phyloP scores from a whole-genome alignment of 257 asterid species.

The Fraxinus americana region DNA sequence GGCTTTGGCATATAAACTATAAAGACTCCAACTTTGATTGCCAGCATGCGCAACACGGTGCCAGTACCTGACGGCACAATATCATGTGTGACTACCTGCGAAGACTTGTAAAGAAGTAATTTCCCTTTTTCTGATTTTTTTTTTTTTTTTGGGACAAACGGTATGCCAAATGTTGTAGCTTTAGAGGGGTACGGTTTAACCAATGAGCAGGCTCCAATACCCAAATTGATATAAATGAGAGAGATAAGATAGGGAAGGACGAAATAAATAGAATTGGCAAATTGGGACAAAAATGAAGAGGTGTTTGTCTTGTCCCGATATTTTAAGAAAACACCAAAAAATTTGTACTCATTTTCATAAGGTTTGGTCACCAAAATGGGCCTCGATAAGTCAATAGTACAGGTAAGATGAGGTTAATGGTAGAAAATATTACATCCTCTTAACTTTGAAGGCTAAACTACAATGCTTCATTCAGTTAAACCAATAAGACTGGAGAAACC shows the following conservation, averaged over 20 bases:
- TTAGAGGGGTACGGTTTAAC: not conserved
- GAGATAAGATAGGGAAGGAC: not conserved
- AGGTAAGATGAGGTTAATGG: not conserved
- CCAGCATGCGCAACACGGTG: not conserved
- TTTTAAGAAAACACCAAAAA: not conserved
- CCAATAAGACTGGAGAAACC: slow-evolving; percentile 2
- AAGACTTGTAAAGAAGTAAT: not conserved
- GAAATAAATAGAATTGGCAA: not conserved
- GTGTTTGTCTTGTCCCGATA: not conserved
- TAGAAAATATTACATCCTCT: not conserved
- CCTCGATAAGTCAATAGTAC: not conserved
- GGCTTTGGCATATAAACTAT: not conserved
- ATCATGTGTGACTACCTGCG: not conserved
- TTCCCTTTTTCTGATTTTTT: not conserved
- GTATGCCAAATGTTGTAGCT: not conserved
- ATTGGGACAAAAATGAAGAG: not conserved
- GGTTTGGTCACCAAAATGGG: not conserved
- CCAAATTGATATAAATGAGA: not conserved
- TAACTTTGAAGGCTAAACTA: not conserved
- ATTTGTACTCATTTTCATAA: not conserved
- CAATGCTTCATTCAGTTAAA: slow-evolving; percentile 16
- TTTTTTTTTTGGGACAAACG: not conserved
- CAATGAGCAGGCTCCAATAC: not conserved
- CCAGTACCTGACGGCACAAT: not conserved
- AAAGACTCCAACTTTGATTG: not conserved